Percentiles rank a stretch among this genome's conserved stretches.
These are phyloP conservation scores for Tuber brumale DNA, from an alignment of 495 filamentous ascomycete genomes.

Conservation along the genomic window DNA sequence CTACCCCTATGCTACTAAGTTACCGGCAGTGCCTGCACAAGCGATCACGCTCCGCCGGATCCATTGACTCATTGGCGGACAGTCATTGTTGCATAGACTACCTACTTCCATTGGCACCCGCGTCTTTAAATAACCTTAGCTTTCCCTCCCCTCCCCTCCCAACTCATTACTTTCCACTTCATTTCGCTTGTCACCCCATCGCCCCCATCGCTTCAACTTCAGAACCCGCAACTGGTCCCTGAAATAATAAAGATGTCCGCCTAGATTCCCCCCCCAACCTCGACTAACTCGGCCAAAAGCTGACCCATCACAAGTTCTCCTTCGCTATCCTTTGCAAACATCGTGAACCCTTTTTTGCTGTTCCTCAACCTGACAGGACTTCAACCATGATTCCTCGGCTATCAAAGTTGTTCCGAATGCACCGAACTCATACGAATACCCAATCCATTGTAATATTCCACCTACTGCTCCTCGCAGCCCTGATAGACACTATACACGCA, in stretches of 20 bases:
- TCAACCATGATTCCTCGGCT: slow-evolving; percentile 55
- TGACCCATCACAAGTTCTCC: slow-evolving; percentile 12
- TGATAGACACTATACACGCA: slow-evolving; percentile 16
- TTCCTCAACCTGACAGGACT: not conserved
- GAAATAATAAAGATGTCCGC: slow-evolving; percentile 27
- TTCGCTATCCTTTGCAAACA: not conserved
- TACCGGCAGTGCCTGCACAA: no score
- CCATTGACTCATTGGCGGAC: not conserved
- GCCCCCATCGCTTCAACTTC: not conserved
- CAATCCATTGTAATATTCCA: slow-evolving; percentile 44
- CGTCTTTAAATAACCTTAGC: not conserved
- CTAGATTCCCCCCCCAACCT: slow-evolving; percentile 6
- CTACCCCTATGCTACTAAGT: no score
- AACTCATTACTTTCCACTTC: not conserved
- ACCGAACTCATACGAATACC: slow-evolving; percentile 49
- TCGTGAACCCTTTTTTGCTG: slow-evolving; percentile 9
- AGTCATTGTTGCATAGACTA: not conserved
- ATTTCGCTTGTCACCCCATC: not conserved
- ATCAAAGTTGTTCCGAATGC: slow-evolving; percentile 49
- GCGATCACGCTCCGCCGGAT: not conserved
- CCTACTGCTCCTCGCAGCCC: slow-evolving; percentile 30
- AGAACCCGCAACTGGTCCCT: not conserved
- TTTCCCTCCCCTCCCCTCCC: not conserved
- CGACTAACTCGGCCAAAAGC: slow-evolving; percentile 23
- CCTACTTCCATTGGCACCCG: not conserved